These are phyloP conservation scores for Wallacemonas sp. DNA, from an alignment of 208 protist genomes.

Conservation along the genomic window DNA sequence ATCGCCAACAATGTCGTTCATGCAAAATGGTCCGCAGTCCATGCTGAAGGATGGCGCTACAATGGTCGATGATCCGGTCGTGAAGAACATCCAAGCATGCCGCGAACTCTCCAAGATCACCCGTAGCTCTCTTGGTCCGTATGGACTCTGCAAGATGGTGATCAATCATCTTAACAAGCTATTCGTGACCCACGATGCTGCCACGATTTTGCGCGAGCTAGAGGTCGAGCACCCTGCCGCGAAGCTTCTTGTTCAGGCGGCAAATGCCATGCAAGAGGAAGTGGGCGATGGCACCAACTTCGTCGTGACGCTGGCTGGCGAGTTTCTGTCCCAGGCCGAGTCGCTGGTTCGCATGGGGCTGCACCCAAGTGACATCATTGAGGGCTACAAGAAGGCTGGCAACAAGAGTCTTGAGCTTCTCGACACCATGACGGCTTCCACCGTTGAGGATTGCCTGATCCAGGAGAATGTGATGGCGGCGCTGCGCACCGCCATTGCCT, in stretches of 20 bases:
- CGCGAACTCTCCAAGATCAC: conserved; percentile 97
- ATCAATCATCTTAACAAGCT: conserved; percentile 99
- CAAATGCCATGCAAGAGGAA: conserved; percentile 98
- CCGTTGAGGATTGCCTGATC: conserved; percentile 82
- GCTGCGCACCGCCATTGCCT: conserved; percentile 88
- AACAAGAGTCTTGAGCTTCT: conserved; percentile 94
- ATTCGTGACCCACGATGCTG: conserved; percentile 99
- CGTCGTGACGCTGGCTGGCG: conserved; percentile 98
- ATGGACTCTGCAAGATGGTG: conserved; percentile 99
- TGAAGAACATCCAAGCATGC: conserved; percentile 98
- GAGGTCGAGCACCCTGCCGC: conserved; percentile 99
- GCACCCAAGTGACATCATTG: conserved; percentile 98
- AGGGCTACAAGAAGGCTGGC: conserved; percentile 96
- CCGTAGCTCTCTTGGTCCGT: conserved; percentile 98
- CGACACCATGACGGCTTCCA: conserved; percentile 58
- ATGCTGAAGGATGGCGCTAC: conserved; percentile 93
- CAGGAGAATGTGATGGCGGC: conserved; percentile 71
- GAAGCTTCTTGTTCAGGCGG: conserved; percentile 98
- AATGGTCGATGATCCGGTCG: conserved; percentile 95
- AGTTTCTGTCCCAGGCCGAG: conserved; percentile 98
- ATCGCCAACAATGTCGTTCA: conserved; percentile 85
- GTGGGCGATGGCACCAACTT: conserved; percentile 99
- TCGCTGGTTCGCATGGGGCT: conserved; percentile 97
- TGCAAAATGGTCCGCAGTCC: conserved; percentile 81
- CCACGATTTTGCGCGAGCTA: conserved; percentile 99